Evolutionary conservation across 192 early-diverging fungal genomes (phyloP).

Genomic region (Podila clonocystis): DNA sequence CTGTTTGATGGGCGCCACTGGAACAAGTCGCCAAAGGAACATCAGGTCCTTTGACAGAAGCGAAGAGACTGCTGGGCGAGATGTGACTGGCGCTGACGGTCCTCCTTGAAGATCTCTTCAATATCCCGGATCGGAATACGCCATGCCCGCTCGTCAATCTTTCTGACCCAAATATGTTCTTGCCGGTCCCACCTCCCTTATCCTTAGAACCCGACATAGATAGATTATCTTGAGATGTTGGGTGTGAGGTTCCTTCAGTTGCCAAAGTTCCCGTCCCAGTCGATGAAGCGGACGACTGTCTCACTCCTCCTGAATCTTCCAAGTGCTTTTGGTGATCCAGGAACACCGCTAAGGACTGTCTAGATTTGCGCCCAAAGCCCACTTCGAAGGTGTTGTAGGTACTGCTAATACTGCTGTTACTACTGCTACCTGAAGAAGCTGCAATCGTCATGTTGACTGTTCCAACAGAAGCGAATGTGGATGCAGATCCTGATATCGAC

Average conservation of each 20-base stretch:
- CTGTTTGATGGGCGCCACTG: no score
- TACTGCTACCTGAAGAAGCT: constrained; percentile 14
- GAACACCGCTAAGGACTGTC: constrained; percentile 17
- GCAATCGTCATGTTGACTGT: constrained; percentile 15
- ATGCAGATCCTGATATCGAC: constrained; percentile 5
- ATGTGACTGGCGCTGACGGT: constrained; percentile 42
- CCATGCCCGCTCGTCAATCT: constrained; percentile 8
- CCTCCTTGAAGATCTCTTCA: constrained; percentile 18
- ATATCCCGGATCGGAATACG: constrained; percentile 6
- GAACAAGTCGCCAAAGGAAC: not conserved
- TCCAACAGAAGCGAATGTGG: constrained; percentile 28
- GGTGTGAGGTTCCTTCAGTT: not conserved
- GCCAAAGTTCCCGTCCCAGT: not conserved
- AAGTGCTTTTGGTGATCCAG: constrained; percentile 14
- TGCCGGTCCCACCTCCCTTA: not conserved
- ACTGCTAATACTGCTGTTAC: constrained; percentile 24
- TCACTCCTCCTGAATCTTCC: not conserved
- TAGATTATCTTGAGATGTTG: not conserved
- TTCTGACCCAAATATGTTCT: constrained; percentile 18
- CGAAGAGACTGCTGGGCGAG: constrained; percentile 20
- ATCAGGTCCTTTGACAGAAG: not conserved
- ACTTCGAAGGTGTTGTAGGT: constrained; percentile 8
- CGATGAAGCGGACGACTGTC: not conserved
- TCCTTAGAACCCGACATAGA: not conserved
- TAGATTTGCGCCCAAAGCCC: constrained; percentile 1